Conservation (phyloP, 78 protist species). For the Dictyostelium purpureum region DNA sequence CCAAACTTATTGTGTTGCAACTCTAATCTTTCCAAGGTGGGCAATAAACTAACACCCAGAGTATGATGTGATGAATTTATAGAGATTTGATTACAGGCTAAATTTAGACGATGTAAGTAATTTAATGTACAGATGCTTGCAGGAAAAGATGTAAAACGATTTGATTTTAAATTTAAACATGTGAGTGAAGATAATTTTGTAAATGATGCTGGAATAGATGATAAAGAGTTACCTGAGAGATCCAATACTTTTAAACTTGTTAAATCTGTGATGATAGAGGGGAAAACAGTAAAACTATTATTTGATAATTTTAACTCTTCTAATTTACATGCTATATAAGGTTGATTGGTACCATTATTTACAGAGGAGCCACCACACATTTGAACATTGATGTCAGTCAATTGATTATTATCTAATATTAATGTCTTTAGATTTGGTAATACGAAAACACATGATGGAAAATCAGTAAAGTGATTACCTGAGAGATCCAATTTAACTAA, state of each 20-base stretch:
- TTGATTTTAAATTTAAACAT: conserved; percentile 20
- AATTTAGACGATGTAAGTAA: not conserved
- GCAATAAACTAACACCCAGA: conserved; percentile 16
- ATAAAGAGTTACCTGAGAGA: conserved; percentile 1
- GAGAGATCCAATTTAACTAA: not conserved
- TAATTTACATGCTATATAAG: conserved; percentile 8
- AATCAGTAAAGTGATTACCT: not conserved
- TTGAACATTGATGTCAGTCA: not conserved
- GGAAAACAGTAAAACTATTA: not conserved
- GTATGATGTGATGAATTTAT: not conserved
- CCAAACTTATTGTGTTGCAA: conserved; percentile 64
- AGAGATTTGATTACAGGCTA: conserved; percentile 16
- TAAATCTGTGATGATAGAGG: conserved; percentile 12
- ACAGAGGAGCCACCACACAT: not conserved
- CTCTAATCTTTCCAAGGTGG: conserved; percentile 2
- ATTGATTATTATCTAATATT: not conserved
- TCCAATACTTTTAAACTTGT: conserved; percentile 8
- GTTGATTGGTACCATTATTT: not conserved
- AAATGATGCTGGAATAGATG: conserved; percentile 28
- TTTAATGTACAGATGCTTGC: conserved; percentile 33
- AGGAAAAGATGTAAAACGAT: conserved; percentile 43
- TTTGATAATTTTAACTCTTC: conserved; percentile 8
- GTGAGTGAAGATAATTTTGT: not conserved
- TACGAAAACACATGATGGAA: conserved; percentile 24
- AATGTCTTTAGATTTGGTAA: not conserved